Base-by-base conservation (phyloP, 495 filamentous ascomycete genomes). In the Hypoxylon lenormandii region DNA sequence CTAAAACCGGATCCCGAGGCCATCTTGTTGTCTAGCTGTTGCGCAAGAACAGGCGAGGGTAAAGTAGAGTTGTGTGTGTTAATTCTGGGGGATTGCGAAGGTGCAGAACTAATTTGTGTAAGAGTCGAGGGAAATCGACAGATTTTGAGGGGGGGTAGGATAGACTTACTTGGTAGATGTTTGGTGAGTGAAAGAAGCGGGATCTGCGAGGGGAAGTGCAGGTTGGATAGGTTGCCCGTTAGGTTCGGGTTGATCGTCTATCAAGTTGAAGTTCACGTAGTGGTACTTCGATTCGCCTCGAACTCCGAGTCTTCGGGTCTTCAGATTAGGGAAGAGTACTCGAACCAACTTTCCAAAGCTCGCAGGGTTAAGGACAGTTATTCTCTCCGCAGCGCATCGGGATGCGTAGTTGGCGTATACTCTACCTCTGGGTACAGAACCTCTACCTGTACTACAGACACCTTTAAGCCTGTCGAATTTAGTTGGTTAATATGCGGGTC, bases 271-370 rank as follows among this genome's bases (percentile, higher is more conserved):
- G 74, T 94, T 92, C 45, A 95, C 92, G 74, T 98, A 98, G 74
- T 98, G 96, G 77, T 98, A 98, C 77, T 98, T 98, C 4, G 96
- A 98, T 79, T 97, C 93, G 42, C 96, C 96, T 18, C 95, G 89
- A 40, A 98, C 93, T 45, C 95, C 95, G 11, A 98, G 83, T 50
- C 95, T 85, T 38, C 95, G 86, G 10, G 95, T 98, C 74, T 96
- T 93, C 15, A 98, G 88, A 45, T 92, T 93, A 1, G 94, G 94
- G 66, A 97, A 98, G 38, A 98, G 91, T 26, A 98, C 94, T 10
- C 96, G 87, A 22, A 98, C 95, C 22, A 98, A 87, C 76, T 98
- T 98, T 30, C 95, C 95, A 80, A 98, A 98, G 5, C 94, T 97
- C 5, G 95, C 95, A 28, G 96, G 93, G 70, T 98, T 98, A 56